Evolutionary conservation across 1,139 yeast genomes (phyloP).

Genomic region (Pichia sp.): DNA sequence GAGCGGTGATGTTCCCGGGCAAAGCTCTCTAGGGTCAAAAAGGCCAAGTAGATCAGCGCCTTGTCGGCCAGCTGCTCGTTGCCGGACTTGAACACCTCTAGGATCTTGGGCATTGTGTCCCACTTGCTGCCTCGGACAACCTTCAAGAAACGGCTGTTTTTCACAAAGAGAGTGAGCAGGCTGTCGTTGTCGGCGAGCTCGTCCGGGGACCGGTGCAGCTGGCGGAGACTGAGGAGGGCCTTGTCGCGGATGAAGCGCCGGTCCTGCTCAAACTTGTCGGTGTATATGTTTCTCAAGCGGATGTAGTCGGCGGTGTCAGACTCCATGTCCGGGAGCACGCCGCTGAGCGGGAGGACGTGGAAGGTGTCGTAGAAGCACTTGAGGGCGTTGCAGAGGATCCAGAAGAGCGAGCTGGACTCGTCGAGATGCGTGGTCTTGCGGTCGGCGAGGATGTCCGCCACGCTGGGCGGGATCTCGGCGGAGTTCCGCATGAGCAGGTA

Average conservation of each 20-base stretch:
- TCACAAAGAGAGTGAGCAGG: constrained; percentile 44
- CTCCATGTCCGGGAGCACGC: constrained; percentile 85
- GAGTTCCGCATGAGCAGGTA: constrained; percentile 42
- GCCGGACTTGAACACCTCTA: background rate
- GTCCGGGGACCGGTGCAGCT: constrained; percentile 26
- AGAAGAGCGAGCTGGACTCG: constrained; percentile 37
- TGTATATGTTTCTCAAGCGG: constrained; percentile 53
- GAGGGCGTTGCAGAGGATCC: constrained; percentile 60
- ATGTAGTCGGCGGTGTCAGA: constrained; percentile 66
- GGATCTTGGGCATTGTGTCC: constrained; percentile 15
- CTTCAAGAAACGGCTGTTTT: constrained; percentile 45
- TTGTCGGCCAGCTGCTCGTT: background rate
- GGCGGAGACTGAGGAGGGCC: constrained; percentile 32
- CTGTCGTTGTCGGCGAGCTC: constrained; percentile 34
- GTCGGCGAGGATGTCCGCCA: constrained; percentile 35
- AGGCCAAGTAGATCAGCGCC: constrained; percentile 26
- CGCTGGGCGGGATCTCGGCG: constrained; percentile 28
- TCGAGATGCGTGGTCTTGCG: background rate
- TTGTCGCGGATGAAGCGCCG: constrained; percentile 35
- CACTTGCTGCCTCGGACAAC: constrained; percentile 31
- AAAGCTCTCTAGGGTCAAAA: constrained; percentile 25
- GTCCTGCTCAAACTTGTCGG: constrained; percentile 54
- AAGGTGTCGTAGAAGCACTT: constrained; percentile 42
- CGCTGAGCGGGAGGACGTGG: constrained; percentile 59
- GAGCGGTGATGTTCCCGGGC: constrained; percentile 11